phyloP scores from a whole-genome alignment of 2,329 filamentous ascomycete species.

The Fonsecaea monophora region DNA sequence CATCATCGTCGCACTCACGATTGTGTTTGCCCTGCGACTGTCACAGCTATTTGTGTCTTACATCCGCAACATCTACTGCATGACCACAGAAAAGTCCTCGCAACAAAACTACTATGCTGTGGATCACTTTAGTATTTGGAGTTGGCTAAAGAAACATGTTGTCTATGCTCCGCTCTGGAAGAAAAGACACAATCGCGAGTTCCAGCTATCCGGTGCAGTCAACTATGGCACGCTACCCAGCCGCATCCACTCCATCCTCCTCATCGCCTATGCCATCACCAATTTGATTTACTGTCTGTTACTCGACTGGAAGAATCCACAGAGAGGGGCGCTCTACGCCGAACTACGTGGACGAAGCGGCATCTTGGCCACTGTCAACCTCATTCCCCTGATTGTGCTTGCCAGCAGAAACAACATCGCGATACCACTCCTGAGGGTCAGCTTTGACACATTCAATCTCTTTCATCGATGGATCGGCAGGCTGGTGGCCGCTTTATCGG shows the following conservation, averaged over 20 bases:
- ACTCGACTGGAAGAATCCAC: slow-evolving; percentile 52
- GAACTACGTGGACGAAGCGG: slow-evolving; percentile 87
- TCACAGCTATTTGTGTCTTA: slow-evolving; percentile 54
- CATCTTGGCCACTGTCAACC: slow-evolving; percentile 82
- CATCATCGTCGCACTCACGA: slow-evolving; percentile 43
- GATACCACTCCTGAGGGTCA: slow-evolving; percentile 80
- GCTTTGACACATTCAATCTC: slow-evolving; percentile 96
- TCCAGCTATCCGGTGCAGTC: slow-evolving; percentile 71
- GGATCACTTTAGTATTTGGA: slow-evolving; percentile 51
- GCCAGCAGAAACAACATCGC: slow-evolving; percentile 93
- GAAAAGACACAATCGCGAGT: slow-evolving; percentile 78
- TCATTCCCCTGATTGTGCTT: slow-evolving; percentile 88
- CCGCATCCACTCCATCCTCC: slow-evolving; percentile 75
- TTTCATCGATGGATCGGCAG: slow-evolving; percentile 84
- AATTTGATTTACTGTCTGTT: slow-evolving; percentile 76
- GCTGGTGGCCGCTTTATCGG: slow-evolving; percentile 72
- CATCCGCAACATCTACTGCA: slow-evolving; percentile 52
- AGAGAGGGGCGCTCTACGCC: slow-evolving; percentile 68
- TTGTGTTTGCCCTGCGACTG: slow-evolving; percentile 50
- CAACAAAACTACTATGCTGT: slow-evolving; percentile 56
- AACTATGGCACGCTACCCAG: slow-evolving; percentile 79
- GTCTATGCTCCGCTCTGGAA: slow-evolving; percentile 71
- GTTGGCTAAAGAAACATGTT: slow-evolving; percentile 55
- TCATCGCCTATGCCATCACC: slow-evolving; percentile 70
- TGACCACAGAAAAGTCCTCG: slow-evolving; percentile 44